phyloP scores from a whole-genome alignment of 176 grass and related monocot species.

The Eremochloa ophiuroides region DNA sequence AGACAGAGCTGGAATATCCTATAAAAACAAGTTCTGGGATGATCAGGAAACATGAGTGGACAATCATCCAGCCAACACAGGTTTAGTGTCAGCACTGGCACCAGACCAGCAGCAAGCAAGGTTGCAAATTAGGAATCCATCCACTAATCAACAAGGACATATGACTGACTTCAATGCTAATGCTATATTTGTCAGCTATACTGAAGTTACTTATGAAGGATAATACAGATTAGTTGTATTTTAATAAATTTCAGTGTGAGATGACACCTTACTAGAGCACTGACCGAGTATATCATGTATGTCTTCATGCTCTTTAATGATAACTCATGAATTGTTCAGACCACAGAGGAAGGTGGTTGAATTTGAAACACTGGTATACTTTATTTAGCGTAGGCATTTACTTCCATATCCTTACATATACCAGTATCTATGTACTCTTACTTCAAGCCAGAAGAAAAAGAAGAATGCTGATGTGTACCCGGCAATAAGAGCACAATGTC shows the following conservation, averaged over 20 bases:
- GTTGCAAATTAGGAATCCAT: background rate
- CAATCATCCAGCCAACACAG: background rate
- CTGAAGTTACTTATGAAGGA: conserved; percentile 6
- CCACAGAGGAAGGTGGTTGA: background rate
- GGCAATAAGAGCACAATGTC: conserved; percentile 59
- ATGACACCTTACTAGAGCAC: background rate
- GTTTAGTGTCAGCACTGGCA: background rate
- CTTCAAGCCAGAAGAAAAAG: conserved; percentile 8
- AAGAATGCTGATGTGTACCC: conserved; percentile 42
- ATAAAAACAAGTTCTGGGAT: conserved; percentile 21
- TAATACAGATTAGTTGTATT: background rate
- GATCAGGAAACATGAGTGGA: conserved; percentile 23
- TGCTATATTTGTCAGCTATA: conserved; percentile 14
- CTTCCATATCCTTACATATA: conserved; percentile 3
- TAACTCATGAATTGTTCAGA: background rate
- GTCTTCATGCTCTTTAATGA: background rate
- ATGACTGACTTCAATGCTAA: background rate
- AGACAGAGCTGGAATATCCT: conserved; percentile 71
- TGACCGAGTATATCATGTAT: background rate
- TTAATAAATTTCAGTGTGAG: background rate
- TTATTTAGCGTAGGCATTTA: background rate
- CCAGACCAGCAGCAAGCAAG: background rate
- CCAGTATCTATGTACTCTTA: background rate
- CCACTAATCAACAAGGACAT: background rate
- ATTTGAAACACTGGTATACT: background rate